A percentile compares a stretch with the other conserved stretches of the same genome.
Evolutionary conservation across 2,329 filamentous ascomycete genomes (phyloP).

Genomic region (Cladosporium sp.): DNA sequence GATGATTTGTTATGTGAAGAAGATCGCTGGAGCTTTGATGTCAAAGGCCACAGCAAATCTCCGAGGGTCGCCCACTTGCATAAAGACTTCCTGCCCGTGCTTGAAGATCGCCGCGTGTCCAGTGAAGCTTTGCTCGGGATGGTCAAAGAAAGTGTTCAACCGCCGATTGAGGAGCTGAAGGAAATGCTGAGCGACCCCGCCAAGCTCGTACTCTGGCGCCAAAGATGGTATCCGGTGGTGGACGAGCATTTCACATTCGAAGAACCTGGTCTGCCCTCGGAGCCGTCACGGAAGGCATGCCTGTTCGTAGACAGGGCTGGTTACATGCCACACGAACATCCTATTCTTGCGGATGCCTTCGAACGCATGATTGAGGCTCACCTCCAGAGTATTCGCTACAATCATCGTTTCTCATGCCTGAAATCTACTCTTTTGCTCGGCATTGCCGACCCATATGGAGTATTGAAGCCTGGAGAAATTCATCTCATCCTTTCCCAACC

Average conservation of each 20-base stretch:
- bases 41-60: slow-evolving; percentile 50
- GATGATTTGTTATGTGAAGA: neutral
- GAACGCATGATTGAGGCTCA: neutral
- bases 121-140: slow-evolving; percentile 49
- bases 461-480: slow-evolving; percentile 65
- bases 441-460: slow-evolving; percentile 64
- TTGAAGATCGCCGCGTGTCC: slow-evolving; percentile 60
- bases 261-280: neutral
- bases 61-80: slow-evolving; percentile 20
- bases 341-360: neutral
- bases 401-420: neutral
- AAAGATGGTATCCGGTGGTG: neutral
- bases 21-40: slow-evolving; percentile 49
- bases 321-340: neutral
- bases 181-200: slow-evolving; percentile 53
- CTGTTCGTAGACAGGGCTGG: neutral
- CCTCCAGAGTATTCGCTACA: neutral
- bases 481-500: slow-evolving; percentile 65
- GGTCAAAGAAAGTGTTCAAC: slow-evolving; percentile 53
- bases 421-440: slow-evolving; percentile 64
- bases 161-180: slow-evolving; percentile 55
- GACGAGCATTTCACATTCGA: neutral
- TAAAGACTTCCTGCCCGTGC: slow-evolving; percentile 58
- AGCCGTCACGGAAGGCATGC: neutral
- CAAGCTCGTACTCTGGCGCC: slow-evolving; percentile 40